Conservation (phyloP, 352 stramenopile genomes). For the Phytophthora megakarya region DNA sequence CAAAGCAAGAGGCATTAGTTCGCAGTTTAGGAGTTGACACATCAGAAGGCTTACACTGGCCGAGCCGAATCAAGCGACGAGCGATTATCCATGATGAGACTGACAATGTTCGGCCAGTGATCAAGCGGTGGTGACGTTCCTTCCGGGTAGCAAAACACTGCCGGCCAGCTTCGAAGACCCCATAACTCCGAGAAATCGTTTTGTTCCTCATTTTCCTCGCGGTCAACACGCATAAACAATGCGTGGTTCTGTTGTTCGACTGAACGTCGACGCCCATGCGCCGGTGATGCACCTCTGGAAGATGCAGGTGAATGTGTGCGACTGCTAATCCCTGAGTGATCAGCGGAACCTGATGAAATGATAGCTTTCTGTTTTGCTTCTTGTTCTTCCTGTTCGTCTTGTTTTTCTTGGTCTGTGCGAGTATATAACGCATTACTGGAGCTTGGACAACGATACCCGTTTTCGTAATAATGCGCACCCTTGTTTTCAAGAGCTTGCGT, state of each 20-base stretch:
- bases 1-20: slow-evolving; percentile 10
- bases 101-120: slow-evolving; percentile 89
- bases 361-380: slow-evolving; percentile 29
- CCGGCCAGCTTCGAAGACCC: slow-evolving; percentile 78
- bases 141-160: slow-evolving; percentile 84
- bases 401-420: slow-evolving; percentile 39
- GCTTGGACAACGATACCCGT: slow-evolving; percentile 75
- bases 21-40: not conserved
- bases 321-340: slow-evolving; percentile 29
- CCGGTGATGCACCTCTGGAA: slow-evolving; percentile 28
- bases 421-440: slow-evolving; percentile 51
- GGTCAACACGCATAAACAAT: slow-evolving; percentile 61
- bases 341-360: slow-evolving; percentile 16
- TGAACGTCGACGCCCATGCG: slow-evolving; percentile 33
- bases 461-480: slow-evolving; percentile 75
- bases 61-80: slow-evolving; percentile 52
- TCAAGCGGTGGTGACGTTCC: slow-evolving; percentile 51
- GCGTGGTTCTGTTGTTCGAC: slow-evolving; percentile 37
- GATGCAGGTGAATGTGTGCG: slow-evolving; percentile 36
- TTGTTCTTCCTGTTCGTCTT: slow-evolving; percentile 35
- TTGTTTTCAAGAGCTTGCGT: slow-evolving; percentile 78
- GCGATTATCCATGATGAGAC: slow-evolving; percentile 87
- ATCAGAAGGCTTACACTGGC: slow-evolving; percentile 49
- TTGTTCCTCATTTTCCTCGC: slow-evolving; percentile 64
- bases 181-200: slow-evolving; percentile 83